phyloP scores from a whole-genome alignment of 163 green algal genomes.

The Scenedesmus sp. region DNA sequence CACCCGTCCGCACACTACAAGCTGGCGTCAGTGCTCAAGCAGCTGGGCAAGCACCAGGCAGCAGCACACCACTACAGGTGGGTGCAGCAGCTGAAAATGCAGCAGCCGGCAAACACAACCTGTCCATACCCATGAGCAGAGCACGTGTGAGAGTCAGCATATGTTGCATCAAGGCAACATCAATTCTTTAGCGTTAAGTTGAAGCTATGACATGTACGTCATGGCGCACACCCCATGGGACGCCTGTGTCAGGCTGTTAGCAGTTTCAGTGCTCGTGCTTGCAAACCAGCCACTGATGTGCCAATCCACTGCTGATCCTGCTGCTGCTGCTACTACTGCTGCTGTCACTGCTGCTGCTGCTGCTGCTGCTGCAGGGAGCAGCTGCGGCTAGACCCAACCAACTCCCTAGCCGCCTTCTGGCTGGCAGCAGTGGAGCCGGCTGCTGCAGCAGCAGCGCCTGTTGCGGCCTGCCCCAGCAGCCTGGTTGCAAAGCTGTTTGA shows the following conservation, averaged over 20 bases:
- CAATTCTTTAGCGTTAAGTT: too few species aligned
- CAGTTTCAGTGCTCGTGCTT: too few species aligned
- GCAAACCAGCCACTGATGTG: too few species aligned
- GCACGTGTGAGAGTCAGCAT: not conserved
- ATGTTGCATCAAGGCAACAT: too few species aligned
- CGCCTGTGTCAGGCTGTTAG: too few species aligned
- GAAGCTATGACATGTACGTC: too few species aligned
- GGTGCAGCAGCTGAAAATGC: not conserved
- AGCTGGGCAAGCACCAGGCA: not conserved
- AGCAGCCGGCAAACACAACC: not conserved
- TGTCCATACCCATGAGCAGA: not conserved
- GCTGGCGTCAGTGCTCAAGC: constrained; percentile 30
- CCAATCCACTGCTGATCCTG: too few species aligned
- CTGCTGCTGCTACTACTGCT: not conserved
- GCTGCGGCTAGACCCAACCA: constrained; percentile 41
- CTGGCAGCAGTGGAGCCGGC: constrained; percentile 31
- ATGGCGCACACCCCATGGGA: too few species aligned
- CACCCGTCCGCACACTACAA: constrained; percentile 49
- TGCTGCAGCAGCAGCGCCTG: not conserved
- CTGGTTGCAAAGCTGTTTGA: constrained; percentile 72
- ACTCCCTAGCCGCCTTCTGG: constrained; percentile 53
- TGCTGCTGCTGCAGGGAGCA: constrained; percentile 42
- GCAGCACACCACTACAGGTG: constrained; percentile 42
- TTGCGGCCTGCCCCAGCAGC: constrained; percentile 40
- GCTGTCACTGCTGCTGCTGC: not conserved